These are phyloP conservation scores for Drechslera avenae DNA, from an alignment of 2,329 filamentous ascomycete species.

Conservation along the genomic window DNA sequence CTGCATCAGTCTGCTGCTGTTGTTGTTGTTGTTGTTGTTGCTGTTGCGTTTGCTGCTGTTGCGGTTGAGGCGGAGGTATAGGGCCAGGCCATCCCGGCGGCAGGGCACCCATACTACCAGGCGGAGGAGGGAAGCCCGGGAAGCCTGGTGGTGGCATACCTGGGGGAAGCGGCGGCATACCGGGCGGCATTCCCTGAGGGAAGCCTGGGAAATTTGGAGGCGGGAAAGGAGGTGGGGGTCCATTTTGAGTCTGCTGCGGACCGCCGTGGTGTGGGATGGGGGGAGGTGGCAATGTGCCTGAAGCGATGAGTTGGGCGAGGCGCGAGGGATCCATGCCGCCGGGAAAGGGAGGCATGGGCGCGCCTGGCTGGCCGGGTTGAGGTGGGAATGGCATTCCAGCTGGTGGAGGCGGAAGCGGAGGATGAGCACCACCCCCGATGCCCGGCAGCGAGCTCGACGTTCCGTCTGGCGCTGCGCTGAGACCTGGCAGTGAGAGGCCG, in stretches of 20 bases:
- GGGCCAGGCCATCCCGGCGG: conserved; percentile 18
- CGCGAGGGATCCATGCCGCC: conserved; percentile 37
- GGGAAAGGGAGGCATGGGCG: conserved; percentile 27
- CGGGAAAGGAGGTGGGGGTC: conserved; percentile 32
- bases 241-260: conserved; percentile 23
- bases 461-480: conserved; percentile 47
- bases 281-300: conserved; percentile 45
- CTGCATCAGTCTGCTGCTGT: conserved; percentile 37
- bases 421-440: conserved; percentile 51
- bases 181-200: conserved; percentile 26
- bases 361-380: conserved; percentile 11
- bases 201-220: conserved; percentile 35
- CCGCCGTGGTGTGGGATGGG: conserved; percentile 37
- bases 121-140: conserved; percentile 22
- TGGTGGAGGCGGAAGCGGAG: conserved; percentile 37
- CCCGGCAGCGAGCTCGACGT: conserved; percentile 55
- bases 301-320: conserved; percentile 43
- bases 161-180: conserved; percentile 26
- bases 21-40: conserved; percentile 2
- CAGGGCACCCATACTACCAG: conserved; percentile 18
- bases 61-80: conserved; percentile 25
- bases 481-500: conserved; percentile 52
- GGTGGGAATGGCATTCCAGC: conserved; percentile 30
- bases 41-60: not conserved
- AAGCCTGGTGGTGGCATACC: conserved; percentile 36